Conservation (phyloP, 129 eudicot species). For the Gnaphalium uliginosum region DNA sequence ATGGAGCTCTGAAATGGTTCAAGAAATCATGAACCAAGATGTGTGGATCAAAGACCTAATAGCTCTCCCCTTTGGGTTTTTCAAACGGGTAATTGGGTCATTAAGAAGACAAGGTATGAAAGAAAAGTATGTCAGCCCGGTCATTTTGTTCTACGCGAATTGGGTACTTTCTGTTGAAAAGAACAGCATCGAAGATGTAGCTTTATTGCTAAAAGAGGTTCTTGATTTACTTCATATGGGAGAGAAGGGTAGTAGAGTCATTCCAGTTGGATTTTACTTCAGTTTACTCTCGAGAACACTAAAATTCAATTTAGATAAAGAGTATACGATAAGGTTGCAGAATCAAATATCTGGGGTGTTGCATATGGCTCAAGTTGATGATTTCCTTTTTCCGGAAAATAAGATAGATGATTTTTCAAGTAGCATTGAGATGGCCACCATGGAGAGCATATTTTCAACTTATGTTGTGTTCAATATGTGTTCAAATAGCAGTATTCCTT, state of each 20-base stretch:
- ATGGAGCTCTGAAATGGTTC: conserved; percentile 55
- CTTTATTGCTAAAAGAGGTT: conserved; percentile 46
- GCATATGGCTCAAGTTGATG: conserved; percentile 72
- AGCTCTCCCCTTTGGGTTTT: conserved; percentile 71
- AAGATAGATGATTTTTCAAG: conserved; percentile 35
- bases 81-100: conserved; percentile 79
- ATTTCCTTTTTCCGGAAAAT: conserved; percentile 54
- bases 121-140: conserved; percentile 86
- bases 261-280: conserved; percentile 88
- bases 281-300: conserved; percentile 58
- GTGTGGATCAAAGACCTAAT: conserved; percentile 84
- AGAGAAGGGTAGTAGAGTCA: conserved; percentile 53
- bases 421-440: conserved; percentile 47
- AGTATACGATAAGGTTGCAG: conserved; percentile 45
- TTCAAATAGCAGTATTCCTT: conserved; percentile 33
- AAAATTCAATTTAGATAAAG: conserved; percentile 46
- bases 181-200: conserved; percentile 22
- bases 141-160: conserved; percentile 69
- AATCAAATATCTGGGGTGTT: conserved; percentile 62
- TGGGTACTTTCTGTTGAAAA: conserved; percentile 43
- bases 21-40: conserved; percentile 55
- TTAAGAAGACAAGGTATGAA: conserved; percentile 91
- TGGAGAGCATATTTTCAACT: conserved; percentile 65
- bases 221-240: conserved; percentile 68
- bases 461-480: conserved; percentile 49